Evolutionary conservation across 495 filamentous ascomycete genomes (phyloP).

Genomic region (Chaetomium cochliodes): DNA sequence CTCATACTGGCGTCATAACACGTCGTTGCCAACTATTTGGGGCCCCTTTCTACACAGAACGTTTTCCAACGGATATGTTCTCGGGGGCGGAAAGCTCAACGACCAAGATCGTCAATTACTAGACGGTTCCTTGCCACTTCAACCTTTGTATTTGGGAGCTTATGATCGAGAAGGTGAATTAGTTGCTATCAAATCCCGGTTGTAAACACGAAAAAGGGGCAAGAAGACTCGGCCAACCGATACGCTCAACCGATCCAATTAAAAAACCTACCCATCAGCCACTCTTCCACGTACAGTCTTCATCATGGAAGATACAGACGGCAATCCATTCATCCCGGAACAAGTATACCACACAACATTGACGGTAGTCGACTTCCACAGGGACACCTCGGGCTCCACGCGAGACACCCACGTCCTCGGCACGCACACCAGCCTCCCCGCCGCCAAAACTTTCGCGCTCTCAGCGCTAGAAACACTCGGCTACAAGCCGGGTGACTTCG

Average conservation of each 20-base stretch:
- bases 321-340: slow-evolving; percentile 24
- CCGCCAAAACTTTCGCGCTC: slow-evolving; percentile 39
- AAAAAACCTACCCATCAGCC: background rate
- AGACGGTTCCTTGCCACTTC: too few relatives aligned
- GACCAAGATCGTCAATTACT: too few relatives aligned
- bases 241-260: background rate
- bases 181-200: too few relatives aligned
- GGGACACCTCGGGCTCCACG: slow-evolving; percentile 36
- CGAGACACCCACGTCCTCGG: slow-evolving; percentile 38
- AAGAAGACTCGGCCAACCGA: background rate
- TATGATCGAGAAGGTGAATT: too few relatives aligned
- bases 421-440: slow-evolving; percentile 37
- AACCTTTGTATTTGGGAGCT: too few relatives aligned
- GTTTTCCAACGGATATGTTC: background rate
- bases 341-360: slow-evolving; percentile 43
- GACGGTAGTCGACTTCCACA: slow-evolving; percentile 38
- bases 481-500: slow-evolving; percentile 43
- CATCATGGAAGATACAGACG: slow-evolving; percentile 18
- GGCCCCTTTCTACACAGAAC: background rate
- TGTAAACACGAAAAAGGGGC: background rate
- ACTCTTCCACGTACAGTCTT: background rate
- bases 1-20: slow-evolving; percentile 20
- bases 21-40: background rate
- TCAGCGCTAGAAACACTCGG: slow-evolving; percentile 32
- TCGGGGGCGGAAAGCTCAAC: too few relatives aligned